Evolutionary conservation across 2,329 filamentous ascomycete species (phyloP).

Genomic region (Pseudogymnoascus sp.): DNA sequence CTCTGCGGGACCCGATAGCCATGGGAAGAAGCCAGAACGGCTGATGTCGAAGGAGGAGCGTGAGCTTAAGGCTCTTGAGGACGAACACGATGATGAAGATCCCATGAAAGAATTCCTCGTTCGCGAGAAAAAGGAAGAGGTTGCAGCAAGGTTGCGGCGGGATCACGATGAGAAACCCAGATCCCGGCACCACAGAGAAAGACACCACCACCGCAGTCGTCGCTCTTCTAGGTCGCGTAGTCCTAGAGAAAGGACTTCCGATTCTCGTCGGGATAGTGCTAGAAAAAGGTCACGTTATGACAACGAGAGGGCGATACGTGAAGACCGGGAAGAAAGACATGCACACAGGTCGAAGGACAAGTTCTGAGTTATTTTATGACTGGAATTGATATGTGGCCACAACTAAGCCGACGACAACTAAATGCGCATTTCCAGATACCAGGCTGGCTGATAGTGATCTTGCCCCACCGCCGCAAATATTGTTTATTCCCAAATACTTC

Average conservation of each 20-base stretch:
- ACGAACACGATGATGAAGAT: conserved; percentile 86
- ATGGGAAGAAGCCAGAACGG: conserved; percentile 37
- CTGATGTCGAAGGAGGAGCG: conserved; percentile 71
- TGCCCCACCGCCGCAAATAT: not conserved
- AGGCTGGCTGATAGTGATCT: not conserved
- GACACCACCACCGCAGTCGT: not conserved
- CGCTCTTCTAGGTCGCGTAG: conserved; percentile 4
- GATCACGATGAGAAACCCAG: conserved; percentile 30
- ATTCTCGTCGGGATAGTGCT: conserved; percentile 16
- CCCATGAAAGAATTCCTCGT: conserved; percentile 93
- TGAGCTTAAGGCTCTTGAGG: conserved; percentile 66
- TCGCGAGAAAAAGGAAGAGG: conserved; percentile 83
- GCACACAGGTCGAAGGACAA: not conserved
- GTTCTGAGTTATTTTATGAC: not conserved
- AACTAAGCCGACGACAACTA: not conserved
- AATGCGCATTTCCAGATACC: not conserved
- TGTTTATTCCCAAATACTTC: not conserved
- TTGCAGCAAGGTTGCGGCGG: conserved; percentile 59
- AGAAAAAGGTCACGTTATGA: not conserved
- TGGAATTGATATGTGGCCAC: not conserved
- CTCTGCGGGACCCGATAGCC: conserved; percentile 24
- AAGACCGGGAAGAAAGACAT: not conserved
- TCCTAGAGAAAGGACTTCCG: conserved; percentile 16
- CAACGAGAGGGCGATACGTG: not conserved
- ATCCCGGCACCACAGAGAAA: not conserved